Conservation (phyloP, 257 asterid genomes). For the Solanum okadae region DNA sequence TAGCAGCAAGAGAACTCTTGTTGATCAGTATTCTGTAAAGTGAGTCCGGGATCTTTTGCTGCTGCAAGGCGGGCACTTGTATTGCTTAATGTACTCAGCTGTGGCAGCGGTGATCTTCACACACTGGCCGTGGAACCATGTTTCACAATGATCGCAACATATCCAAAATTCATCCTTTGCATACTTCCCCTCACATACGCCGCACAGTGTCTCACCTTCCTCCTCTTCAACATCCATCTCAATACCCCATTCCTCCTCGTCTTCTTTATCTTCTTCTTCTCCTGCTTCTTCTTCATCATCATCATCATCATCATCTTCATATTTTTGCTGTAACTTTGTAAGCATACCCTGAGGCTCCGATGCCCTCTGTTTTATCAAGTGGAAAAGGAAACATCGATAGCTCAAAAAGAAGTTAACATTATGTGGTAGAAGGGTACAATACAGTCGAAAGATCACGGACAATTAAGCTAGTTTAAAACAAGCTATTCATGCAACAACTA, state of each 20-base stretch:
- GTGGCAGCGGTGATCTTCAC: constrained; percentile 74
- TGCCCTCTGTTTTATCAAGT: constrained; percentile 24
- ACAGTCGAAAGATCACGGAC: background rate
- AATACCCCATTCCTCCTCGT: constrained; percentile 18
- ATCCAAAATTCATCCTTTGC: constrained; percentile 73
- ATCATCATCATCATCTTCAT: constrained; percentile 18
- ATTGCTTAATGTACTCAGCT: constrained; percentile 73
- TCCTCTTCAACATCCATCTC: constrained; percentile 49
- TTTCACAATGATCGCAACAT: constrained; percentile 73
- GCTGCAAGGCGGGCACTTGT: constrained; percentile 80
- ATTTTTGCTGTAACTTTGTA: constrained; percentile 31
- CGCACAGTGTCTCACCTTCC: constrained; percentile 63
- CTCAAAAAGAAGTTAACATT: background rate
- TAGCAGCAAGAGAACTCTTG: background rate
- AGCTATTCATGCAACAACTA: background rate
- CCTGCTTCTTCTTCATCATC: background rate
- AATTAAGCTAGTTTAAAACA: background rate
- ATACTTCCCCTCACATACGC: constrained; percentile 55
- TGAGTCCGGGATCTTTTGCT: constrained; percentile 52
- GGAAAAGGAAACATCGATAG: background rate
- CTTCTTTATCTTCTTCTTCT: constrained; percentile 31
- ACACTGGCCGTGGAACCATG: constrained; percentile 90
- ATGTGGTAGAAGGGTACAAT: background rate
- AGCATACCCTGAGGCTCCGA: constrained; percentile 24
- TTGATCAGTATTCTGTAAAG: background rate